Conservation (phyloP, 345 rosid genomes). For the Citrus australasica region DNA sequence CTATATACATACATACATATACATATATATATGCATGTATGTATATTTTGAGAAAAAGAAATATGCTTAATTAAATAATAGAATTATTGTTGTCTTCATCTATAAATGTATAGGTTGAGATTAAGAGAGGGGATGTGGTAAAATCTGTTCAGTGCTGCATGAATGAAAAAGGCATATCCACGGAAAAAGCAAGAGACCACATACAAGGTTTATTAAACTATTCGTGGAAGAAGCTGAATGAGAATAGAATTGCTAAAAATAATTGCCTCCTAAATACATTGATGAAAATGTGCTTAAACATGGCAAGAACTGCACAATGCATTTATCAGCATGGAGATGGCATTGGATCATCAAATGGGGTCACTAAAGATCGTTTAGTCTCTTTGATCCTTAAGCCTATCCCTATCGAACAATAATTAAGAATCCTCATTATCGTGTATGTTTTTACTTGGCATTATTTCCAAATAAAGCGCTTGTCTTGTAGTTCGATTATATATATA, state of each 20-base stretch:
- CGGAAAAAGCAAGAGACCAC: slow-evolving; percentile 16
- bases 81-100: too few species aligned
- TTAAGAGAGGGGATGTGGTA: slow-evolving; percentile 11
- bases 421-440: too few species aligned
- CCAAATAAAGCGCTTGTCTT: too few species aligned
- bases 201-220: neutral
- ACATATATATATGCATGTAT: too few species aligned
- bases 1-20: too few species aligned
- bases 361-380: slow-evolving; percentile 3
- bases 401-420: neutral
- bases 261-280: neutral
- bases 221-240: slow-evolving; percentile 14
- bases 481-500: too few species aligned
- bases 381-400: neutral
- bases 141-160: slow-evolving; percentile 15
- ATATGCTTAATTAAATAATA: too few species aligned
- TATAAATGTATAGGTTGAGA: neutral
- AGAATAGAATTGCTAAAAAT: neutral
- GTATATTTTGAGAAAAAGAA: too few species aligned
- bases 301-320: slow-evolving; percentile 8
- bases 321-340: slow-evolving; percentile 19
- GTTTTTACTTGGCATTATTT: too few species aligned
- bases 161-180: neutral
- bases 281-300: slow-evolving; percentile 3
- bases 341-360: slow-evolving; percentile 2